Base-by-base conservation (phyloP, 139 green algal genomes). In the Chara braunii region DNA sequence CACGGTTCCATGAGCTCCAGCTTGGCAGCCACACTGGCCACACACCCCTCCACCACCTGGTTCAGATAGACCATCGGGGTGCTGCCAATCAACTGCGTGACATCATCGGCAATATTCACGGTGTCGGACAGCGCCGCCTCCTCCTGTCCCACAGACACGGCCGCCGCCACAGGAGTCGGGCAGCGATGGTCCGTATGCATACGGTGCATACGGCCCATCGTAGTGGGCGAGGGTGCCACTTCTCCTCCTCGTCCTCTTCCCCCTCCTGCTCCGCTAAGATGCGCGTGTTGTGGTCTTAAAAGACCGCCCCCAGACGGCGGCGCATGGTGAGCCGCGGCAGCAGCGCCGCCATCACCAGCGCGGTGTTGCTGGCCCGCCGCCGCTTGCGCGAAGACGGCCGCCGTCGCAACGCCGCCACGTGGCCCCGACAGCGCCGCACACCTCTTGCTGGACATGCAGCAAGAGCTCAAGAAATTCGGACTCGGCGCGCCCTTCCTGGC, bases 41-140 rank as follows among this genome's bases (percentile, higher is more conserved):
- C 68, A 52, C 81, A 87, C 29, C 86, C 83, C 37, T 87, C 78
- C 4, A 80, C 84, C 2, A 94, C 80, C 23, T 82, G 85, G 69
- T 95, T 95, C 3, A 97, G 63, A 36, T 88, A 84, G 34, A 98
- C 87, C 87, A 98, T 94, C 1, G 92, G 92, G 0, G 92, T 98
- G 64, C 91, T 94, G 51, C 86, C 88, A 23, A 95, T 90, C 8
- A 95, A 79, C 68, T n/a, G n/a, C 3, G 68, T 76, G 22, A 76
- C 68, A 64, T 76, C 60, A 12, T 76, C 61, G 3, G 68, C 68
- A 28, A 76, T 76, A 32, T 76, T 76, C 26, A 76, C 60, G 8
- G 23, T 8, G 33, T 63, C 33, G n/a, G n/a, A n/a, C n/a, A n/a
- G n/a, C 18, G 36, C 61, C 32, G 64, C 64, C 8, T 3, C 51